Conservation (phyloP, 371 early-diverging fungal genomes). For the Syncephalastrum racemosum region DNA sequence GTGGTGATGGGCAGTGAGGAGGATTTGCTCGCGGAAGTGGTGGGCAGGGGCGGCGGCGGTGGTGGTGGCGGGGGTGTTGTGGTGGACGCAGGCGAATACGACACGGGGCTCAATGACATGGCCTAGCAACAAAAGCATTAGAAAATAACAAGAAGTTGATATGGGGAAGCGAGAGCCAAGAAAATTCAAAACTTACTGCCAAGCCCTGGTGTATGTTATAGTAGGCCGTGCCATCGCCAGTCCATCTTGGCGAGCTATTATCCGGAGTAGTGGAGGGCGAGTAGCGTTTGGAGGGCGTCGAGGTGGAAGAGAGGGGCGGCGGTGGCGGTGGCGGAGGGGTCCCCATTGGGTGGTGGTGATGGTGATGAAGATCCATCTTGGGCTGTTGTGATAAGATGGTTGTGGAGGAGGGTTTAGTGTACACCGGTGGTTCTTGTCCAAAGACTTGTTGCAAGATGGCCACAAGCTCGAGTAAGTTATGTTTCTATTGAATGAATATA, state of each 20-base stretch:
- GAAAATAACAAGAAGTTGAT: too few relatives aligned
- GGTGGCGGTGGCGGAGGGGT: conserved; percentile 23
- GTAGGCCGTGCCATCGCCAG: conserved; percentile 39
- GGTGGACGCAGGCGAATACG: conserved; percentile 6
- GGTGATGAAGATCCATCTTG: conserved; percentile 20
- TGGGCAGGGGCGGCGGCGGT: neutral
- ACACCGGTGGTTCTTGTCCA: conserved; percentile 79
- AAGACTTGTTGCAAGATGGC: conserved; percentile 72
- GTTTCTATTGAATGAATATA: too few relatives aligned
- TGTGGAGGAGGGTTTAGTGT: conserved; percentile 50
- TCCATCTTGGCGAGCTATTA: conserved; percentile 24
- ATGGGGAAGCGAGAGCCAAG: neutral
- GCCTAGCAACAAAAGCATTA: too few relatives aligned
- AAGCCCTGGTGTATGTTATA: conserved; percentile 48
- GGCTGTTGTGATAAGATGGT: conserved; percentile 23
- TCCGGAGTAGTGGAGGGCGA: conserved; percentile 18
- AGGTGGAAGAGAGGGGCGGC: conserved; percentile 26
- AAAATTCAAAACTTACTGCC: conserved; percentile 23
- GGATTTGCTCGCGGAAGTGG: neutral
- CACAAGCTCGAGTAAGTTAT: conserved; percentile 63
- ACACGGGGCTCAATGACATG: conserved; percentile 26
- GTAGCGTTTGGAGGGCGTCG: conserved; percentile 23
- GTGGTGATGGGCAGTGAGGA: neutral
- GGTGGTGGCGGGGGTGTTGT: conserved; percentile 6
- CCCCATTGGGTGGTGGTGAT: conserved; percentile 22